Percentiles rank a stretch among this genome's conserved stretches.
Conservation (phyloP, 2,329 filamentous ascomycete genomes). For the Neurospora crassa region DNA sequence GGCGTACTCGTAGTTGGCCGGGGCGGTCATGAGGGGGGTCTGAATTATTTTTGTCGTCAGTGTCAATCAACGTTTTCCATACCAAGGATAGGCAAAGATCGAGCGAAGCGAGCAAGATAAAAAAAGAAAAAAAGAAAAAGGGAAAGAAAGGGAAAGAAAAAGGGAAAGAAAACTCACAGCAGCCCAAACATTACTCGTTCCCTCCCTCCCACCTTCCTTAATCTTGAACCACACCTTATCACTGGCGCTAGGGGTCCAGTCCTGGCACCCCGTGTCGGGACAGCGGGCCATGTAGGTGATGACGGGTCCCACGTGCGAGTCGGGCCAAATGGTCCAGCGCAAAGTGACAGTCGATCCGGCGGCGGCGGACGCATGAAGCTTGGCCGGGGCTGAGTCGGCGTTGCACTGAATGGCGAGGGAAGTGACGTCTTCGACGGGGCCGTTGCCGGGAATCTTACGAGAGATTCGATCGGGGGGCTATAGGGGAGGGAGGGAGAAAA, state of each 20-base stretch:
- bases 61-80: neutral
- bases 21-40: constrained; percentile 33
- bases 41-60: constrained; percentile 7
- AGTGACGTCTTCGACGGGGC: constrained; percentile 44
- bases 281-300: constrained; percentile 53
- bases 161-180: constrained; percentile 22
- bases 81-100: neutral
- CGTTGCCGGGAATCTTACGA: constrained; percentile 47
- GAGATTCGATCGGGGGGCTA: constrained; percentile 39
- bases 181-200: constrained; percentile 41
- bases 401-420: constrained; percentile 45
- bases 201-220: constrained; percentile 38
- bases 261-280: constrained; percentile 39
- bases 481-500: neutral
- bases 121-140: no score
- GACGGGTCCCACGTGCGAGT: constrained; percentile 42
- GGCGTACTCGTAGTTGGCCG: constrained; percentile 38
- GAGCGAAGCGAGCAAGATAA: neutral
- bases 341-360: constrained; percentile 45
- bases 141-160: neutral
- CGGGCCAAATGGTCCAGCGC: constrained; percentile 43
- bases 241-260: constrained; percentile 34
- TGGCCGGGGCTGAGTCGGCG: constrained; percentile 39
- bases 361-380: constrained; percentile 41
- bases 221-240: constrained; percentile 47